Evolutionary conservation across 176 grass and related monocot species (phyloP).

Genomic region (Hordeum marinum): DNA sequence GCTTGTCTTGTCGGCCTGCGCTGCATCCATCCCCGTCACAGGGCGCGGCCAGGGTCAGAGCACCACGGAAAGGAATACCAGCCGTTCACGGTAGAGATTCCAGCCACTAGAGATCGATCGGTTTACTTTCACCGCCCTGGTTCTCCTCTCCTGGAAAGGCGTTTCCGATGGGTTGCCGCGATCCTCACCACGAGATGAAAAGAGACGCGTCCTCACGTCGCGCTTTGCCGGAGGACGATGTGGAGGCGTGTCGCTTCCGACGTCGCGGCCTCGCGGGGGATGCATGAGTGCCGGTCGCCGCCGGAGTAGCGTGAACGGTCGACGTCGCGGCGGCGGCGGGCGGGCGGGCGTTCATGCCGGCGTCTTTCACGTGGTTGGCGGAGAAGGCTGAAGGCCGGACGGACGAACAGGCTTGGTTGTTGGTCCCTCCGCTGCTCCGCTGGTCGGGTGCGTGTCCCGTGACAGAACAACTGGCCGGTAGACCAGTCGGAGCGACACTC

Average conservation of each 20-base stretch:
- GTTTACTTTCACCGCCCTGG: neutral
- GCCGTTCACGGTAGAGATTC: slow-evolving; percentile 4
- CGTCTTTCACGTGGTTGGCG: neutral
- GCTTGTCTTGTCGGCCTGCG: neutral
- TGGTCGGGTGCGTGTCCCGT: neutral
- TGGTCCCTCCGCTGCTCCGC: neutral
- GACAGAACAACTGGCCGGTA: neutral
- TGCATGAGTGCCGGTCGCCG: neutral
- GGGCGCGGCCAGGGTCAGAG: neutral
- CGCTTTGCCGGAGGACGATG: neutral
- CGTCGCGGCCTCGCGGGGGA: neutral
- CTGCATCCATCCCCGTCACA: neutral
- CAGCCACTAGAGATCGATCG: neutral
- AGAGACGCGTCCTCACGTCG: neutral
- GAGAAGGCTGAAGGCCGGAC: neutral
- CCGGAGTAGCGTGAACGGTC: neutral
- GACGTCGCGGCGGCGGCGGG: neutral
- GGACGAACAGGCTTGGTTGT: neutral
- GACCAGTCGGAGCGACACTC: neutral
- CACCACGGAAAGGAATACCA: neutral
- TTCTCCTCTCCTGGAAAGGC: neutral
- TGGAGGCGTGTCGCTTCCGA: neutral
- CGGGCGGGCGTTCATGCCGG: neutral
- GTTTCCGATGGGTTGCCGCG: neutral
- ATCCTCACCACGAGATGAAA: neutral